A percentile compares a stretch with the other conserved stretches of the same genome.
Conservation (phyloP, 1,284 basidiomycete genomes). For the Rhodotorula sp. region DNA sequence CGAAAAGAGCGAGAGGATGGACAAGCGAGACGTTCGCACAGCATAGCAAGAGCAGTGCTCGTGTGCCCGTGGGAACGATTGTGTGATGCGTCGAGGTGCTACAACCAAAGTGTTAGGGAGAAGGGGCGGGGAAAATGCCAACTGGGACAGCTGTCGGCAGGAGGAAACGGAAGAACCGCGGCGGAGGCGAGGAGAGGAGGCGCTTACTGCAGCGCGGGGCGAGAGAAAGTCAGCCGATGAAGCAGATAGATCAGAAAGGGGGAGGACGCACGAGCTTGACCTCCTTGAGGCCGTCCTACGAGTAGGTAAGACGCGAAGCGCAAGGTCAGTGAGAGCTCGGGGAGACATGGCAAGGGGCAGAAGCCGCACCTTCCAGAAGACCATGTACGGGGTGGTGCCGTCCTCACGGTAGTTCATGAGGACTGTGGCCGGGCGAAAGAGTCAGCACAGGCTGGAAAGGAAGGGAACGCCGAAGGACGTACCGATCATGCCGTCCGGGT, state of each 20-base stretch:
- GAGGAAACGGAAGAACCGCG: neutral
- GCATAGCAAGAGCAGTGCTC: too few species aligned
- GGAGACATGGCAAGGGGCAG: neutral
- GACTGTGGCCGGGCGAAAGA: slow-evolving; percentile 50
- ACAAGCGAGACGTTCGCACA: too few species aligned
- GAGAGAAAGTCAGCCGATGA: neutral
- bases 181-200: neutral
- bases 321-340: neutral
- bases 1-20: too few species aligned
- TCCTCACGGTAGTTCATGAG: slow-evolving; percentile 64
- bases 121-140: neutral
- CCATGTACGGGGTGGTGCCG: slow-evolving; percentile 7
- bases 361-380: slow-evolving; percentile 6
- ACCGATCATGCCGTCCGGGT: slow-evolving; percentile 84
- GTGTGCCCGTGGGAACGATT: neutral
- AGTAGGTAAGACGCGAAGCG: slow-evolving; percentile 66
- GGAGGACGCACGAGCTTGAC: slow-evolving; percentile 17
- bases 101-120: neutral
- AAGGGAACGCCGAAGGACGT: slow-evolving; percentile 52
- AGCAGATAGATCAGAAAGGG: neutral
- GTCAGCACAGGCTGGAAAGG: neutral
- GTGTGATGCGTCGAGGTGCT: neutral
- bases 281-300: slow-evolving; percentile 61
- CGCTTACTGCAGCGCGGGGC: neutral
- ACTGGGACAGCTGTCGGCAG: neutral